phyloP scores from a whole-genome alignment of 2,329 filamentous ascomycete genomes.

The Zelopaecilomyces penicillatus region DNA sequence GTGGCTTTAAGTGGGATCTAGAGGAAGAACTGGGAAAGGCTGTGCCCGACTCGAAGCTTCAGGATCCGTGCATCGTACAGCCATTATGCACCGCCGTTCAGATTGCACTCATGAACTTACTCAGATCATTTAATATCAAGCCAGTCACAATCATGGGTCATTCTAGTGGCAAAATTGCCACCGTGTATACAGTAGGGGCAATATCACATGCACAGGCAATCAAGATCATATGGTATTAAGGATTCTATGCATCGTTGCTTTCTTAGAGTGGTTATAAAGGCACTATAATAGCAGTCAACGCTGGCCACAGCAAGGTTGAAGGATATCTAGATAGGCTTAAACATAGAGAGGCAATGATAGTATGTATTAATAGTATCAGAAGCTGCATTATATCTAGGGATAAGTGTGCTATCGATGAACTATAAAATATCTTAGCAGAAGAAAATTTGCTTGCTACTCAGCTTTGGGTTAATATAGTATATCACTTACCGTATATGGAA shows the following conservation, averaged over 20 bases:
- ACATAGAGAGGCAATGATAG: neutral
- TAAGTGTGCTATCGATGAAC: neutral
- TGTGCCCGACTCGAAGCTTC: constrained; percentile 3
- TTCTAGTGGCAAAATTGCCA: constrained; percentile 2
- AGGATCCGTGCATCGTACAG: constrained; percentile 6
- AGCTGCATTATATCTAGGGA: constrained; percentile 1
- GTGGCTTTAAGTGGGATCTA: constrained; percentile 8
- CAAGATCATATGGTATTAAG: constrained; percentile 1
- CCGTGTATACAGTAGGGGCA: constrained; percentile 1
- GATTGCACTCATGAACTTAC: constrained; percentile 7
- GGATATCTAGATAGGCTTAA: constrained; percentile 1
- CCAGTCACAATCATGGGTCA: neutral
- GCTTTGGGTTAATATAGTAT: constrained; percentile 1
- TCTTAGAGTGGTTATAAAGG: neutral
- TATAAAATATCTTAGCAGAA: constrained; percentile 1
- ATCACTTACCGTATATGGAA: constrained; percentile 3
- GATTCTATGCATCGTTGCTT: neutral
- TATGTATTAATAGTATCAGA: constrained; percentile 2
- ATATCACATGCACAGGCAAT: neutral
- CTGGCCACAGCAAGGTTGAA: neutral
- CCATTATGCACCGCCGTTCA: constrained; percentile 9
- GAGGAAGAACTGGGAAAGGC: constrained; percentile 3
- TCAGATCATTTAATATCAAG: neutral
- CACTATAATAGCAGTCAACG: constrained; percentile 2
- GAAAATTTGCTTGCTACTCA: neutral